Conservation (phyloP, 768 basidiomycete genomes). For the Agaricus blazei region DNA sequence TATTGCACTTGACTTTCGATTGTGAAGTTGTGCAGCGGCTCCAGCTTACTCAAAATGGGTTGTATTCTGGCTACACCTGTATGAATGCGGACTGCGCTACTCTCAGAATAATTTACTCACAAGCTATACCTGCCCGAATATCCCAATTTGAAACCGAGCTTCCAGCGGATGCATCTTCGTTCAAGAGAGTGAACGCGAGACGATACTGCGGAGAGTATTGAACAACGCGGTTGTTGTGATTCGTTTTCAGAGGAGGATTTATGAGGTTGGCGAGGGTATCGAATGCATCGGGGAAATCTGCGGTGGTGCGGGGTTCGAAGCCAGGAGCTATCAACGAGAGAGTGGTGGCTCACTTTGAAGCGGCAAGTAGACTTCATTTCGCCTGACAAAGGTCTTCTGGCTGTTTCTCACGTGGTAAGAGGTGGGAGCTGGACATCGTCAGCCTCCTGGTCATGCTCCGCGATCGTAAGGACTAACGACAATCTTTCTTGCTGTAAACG, state of each 20-base stretch:
- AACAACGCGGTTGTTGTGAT: constrained; percentile 33
- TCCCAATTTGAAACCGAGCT: constrained; percentile 67
- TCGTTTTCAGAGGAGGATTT: background rate
- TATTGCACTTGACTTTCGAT: constrained; percentile 94
- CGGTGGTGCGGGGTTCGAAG: constrained; percentile 32
- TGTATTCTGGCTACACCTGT: constrained; percentile 44
- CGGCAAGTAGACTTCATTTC: constrained; percentile 5
- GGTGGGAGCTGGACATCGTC: background rate
- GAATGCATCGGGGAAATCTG: constrained; percentile 16
- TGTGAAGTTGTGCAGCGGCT: constrained; percentile 80
- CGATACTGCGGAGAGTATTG: constrained; percentile 83
- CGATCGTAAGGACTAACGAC: background rate
- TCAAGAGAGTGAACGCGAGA: constrained; percentile 87
- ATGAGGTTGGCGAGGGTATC: constrained; percentile 2
- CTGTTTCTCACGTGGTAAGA: background rate
- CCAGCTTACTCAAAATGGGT: constrained; percentile 58
- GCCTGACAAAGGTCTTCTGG: background rate
- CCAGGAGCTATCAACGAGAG: background rate
- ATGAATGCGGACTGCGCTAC: background rate
- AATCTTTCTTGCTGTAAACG: background rate
- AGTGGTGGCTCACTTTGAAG: constrained; percentile 1
- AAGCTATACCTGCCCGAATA: constrained; percentile 51
- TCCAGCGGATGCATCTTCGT: constrained; percentile 79
- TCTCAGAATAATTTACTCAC: constrained; percentile 37
- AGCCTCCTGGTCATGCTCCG: background rate